phyloP scores from a whole-genome alignment of 2,329 filamentous ascomycete genomes.

The Beauveria brongniartii region DNA sequence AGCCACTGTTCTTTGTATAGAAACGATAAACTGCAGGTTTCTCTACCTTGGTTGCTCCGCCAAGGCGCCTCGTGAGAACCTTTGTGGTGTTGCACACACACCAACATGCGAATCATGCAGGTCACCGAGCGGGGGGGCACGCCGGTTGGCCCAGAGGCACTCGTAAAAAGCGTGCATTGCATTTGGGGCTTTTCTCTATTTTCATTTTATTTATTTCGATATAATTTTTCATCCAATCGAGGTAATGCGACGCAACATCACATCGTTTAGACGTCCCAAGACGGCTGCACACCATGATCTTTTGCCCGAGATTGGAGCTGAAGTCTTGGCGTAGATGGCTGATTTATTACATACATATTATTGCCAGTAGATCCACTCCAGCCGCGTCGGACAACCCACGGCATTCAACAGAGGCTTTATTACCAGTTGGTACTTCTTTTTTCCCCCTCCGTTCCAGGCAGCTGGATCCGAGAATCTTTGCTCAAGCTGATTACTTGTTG shows the following conservation, averaged over 20 bases:
- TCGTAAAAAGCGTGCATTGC: too few species aligned
- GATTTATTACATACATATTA: constrained; percentile 1
- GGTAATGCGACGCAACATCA: too few species aligned
- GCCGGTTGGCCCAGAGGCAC: too few species aligned
- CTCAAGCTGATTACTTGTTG: too few species aligned
- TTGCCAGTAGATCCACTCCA: neutral
- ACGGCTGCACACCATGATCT: neutral
- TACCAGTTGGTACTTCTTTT: too few species aligned
- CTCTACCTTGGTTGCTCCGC: neutral
- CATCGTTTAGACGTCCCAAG: too few species aligned
- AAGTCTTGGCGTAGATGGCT: neutral
- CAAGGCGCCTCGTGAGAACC: constrained; percentile 13
- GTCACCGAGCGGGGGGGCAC: neutral
- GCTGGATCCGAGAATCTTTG: too few species aligned
- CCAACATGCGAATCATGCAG: neutral
- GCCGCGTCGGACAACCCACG: neutral
- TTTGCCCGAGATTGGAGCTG: neutral
- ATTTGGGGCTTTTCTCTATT: too few species aligned
- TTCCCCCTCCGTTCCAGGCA: too few species aligned
- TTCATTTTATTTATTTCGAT: neutral
- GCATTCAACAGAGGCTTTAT: too few species aligned
- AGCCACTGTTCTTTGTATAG: neutral
- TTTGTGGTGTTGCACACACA: constrained; percentile 3
- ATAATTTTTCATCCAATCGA: neutral
- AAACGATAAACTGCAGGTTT: neutral